Evolutionary conservation across 176 grass and related monocot genomes (phyloP), one percentile per base, ranked within the genome.

Genomic region (Hordeum marinum): DNA sequence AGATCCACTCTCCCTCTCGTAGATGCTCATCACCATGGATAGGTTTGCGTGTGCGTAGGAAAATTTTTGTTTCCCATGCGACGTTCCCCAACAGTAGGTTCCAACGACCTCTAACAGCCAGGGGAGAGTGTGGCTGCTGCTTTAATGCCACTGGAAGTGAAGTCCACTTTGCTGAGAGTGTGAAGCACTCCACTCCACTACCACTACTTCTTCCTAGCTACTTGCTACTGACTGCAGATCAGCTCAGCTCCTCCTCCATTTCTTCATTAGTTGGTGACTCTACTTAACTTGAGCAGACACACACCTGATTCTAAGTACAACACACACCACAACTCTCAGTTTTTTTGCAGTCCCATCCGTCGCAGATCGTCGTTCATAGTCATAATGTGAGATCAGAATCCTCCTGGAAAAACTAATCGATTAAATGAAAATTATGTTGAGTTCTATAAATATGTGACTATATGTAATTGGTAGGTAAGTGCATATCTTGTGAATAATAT

Each of bases 91-190:
- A n/a, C n/a, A n/a, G n/a, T n/a, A n/a, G n/a, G n/a, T n/a, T n/a
- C n/a, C n/a, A n/a, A n/a, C n/a, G n/a, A n/a, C n/a, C n/a, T 90
- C 78, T 58, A 82, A 64, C 88, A 20, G 64, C 78, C 17, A 23
- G 83, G 11, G 54, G 50, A 58, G 45, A n/a, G 62, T 67, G 70
- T 72, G 85, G 59, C 68, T 37, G 62, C 77, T 77, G 71, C 78
- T 90, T 90, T 82, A 78, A 57, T 72, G 88, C 72, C 88, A 86
- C 55, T 76, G 34, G 85, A 80, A 87, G 89, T 81, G 89, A 91
- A 71, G 80, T 63, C 77, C 85, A 71, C 85, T 91, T 91, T 87
- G 76, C 81, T 84, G 89, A 34, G 81, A 84, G 85, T 91, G 89
- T 71, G 80, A 81, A 87, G 81, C 85, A 91, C 85, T 91, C 89